Evolutionary conservation across 2,329 filamentous ascomycete genomes (phyloP).

Genomic region (Diaporthe sp.): DNA sequence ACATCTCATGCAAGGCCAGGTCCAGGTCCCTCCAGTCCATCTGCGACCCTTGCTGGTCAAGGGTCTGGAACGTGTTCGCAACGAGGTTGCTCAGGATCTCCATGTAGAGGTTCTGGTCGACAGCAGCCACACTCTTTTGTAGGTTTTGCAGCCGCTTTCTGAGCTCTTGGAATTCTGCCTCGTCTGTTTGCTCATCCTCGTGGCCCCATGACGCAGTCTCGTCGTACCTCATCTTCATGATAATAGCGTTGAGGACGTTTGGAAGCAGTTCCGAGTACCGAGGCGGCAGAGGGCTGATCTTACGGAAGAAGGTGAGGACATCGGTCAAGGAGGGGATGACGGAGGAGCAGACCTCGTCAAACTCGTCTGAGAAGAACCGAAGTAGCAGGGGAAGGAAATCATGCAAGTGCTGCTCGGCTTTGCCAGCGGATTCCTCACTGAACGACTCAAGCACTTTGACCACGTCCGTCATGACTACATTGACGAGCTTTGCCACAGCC

Average conservation of each 20-base stretch:
- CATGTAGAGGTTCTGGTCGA: constrained; percentile 89
- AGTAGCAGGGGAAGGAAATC: constrained; percentile 88
- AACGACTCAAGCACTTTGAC: constrained; percentile 83
- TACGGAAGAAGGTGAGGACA: constrained; percentile 89
- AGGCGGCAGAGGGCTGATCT: constrained; percentile 76
- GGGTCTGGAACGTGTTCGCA: constrained; percentile 84
- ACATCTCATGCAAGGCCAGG: constrained; percentile 94
- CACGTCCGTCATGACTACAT: constrained; percentile 87
- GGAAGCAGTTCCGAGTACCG: constrained; percentile 86
- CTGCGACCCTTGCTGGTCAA: constrained; percentile 77
- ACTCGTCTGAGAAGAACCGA: constrained; percentile 97
- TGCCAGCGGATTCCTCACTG: constrained; percentile 72
- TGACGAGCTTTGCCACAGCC: constrained; percentile 94
- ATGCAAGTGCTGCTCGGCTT: constrained; percentile 84
- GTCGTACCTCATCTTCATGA: constrained; percentile 97
- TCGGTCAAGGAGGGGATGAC: constrained; percentile 95
- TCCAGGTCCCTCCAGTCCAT: constrained; percentile 97
- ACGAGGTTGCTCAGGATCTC: constrained; percentile 89
- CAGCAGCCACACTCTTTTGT: constrained; percentile 90
- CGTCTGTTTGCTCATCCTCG: constrained; percentile 94
- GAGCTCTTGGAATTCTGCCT: constrained; percentile 96
- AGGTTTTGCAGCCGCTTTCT: constrained; percentile 89
- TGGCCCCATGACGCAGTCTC: constrained; percentile 94
- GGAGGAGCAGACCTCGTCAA: constrained; percentile 96
- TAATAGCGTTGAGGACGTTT: constrained; percentile 89